Evolutionary conservation across 2,329 filamentous ascomycete genomes (phyloP), one percentile per base, ranked within the genome.

Genomic region (Beauveria asiatica): DNA sequence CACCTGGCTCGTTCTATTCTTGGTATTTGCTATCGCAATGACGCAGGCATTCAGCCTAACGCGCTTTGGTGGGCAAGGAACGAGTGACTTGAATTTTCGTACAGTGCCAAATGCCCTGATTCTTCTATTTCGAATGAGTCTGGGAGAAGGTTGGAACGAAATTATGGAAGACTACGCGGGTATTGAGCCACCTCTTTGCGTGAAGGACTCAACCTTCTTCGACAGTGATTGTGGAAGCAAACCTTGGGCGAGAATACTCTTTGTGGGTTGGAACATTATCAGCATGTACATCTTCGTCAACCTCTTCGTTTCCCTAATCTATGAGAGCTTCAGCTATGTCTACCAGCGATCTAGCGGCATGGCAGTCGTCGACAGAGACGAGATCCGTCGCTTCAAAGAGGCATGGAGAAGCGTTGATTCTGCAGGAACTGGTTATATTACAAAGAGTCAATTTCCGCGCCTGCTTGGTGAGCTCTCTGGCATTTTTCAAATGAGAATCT

Each of bases 241-340:
- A 55, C 83, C 85, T 44, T 99, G 94, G 92, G 92, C 94, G 8
- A 83, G 92, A 56, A 84, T 86, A 39, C 79, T 99, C 10, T 99
- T 99, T 77, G 92, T 97, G 61, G 85, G 88, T 5, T 99, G 94
- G 94, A 99, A 99, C 77, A 93, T 99, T 68, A 83, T 99, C 74
- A 97, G 93, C 88, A 99, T 99, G 94, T 99, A 99, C 76, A 96
- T 99, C 69, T 99, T 99, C 69, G 93, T 97, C 70, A 97, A 93
- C 70, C 78, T 99, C 70, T 99, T 99, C 73, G 93, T 99, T 62
- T 99, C 94, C 53, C 85, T 99, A 72, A 99, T 99, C 67, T 99
- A 95, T 76, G 94, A 99, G 77, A 97, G 92, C 75, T 99, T 99
- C 80, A 96, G 92, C 72, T 99, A 99, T 69, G 94, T 99, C 64